Percentiles rank a stretch among this genome's conserved stretches.
Conservation (phyloP, 139 green algal genomes). For the Raphidocelis subcapitata region DNA sequence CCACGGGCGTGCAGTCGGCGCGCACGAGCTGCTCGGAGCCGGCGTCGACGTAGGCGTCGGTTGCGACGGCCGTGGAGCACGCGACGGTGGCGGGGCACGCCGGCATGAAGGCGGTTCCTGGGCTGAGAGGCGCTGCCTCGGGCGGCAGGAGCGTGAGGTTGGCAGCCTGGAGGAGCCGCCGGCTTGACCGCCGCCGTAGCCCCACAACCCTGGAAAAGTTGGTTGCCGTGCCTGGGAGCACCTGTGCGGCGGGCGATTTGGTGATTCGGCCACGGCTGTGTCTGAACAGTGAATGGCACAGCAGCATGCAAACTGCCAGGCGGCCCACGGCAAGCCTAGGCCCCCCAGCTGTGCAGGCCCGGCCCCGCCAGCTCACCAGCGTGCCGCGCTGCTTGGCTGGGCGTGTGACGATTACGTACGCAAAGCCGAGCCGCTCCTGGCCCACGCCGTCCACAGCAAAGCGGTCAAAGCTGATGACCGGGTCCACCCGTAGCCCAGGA, state of each 20-base stretch:
- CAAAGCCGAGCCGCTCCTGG: conserved; percentile 35
- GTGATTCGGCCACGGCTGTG: too few relatives aligned
- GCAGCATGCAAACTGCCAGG: too few relatives aligned
- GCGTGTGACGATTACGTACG: conserved; percentile 30
- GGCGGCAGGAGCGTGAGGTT: conserved; percentile 5
- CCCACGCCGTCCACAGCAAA: conserved; percentile 28
- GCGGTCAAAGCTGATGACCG: conserved; percentile 14
- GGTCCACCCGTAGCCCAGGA: not conserved
- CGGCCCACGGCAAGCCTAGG: too few relatives aligned
- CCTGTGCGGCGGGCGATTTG: too few relatives aligned
- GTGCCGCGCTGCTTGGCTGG: conserved; percentile 22
- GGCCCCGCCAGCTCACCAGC: too few relatives aligned
- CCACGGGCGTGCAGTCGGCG: conserved; percentile 21
- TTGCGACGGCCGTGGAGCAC: conserved; percentile 4
- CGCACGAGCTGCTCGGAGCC: conserved; percentile 13
- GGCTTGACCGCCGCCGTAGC: not conserved
- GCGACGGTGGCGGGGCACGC: not conserved
- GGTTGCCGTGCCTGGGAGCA: conserved; percentile 23
- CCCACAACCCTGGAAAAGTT: conserved; percentile 1
- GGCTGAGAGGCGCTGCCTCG: not conserved
- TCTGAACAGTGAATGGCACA: too few relatives aligned
- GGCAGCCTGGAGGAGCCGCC: not conserved
- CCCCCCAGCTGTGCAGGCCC: not conserved
- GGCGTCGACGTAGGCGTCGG: not conserved
- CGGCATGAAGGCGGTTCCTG: conserved; percentile 12